A percentile compares a stretch with the other conserved stretches of the same genome.
phyloP scores from a whole-genome alignment of 441 rosid species.

The Populus tomentosa region DNA sequence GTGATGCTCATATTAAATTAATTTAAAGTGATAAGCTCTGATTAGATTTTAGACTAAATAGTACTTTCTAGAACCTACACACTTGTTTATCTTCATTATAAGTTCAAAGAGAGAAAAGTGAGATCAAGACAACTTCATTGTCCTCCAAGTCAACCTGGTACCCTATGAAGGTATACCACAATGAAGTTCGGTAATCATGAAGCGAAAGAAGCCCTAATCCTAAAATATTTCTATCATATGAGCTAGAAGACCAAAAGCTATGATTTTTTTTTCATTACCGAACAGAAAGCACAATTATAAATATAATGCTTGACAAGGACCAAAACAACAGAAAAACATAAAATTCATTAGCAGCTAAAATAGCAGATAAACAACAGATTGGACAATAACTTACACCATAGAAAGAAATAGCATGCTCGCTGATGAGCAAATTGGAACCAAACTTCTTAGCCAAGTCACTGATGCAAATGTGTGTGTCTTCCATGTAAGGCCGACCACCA shows the following conservation, averaged over 20 bases:
- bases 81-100: not conserved
- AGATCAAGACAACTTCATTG: no score
- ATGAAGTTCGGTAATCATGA: not conserved
- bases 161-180: not conserved
- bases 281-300: not conserved
- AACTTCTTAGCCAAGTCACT: constrained; percentile 47
- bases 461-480: constrained; percentile 63
- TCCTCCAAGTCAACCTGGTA: no score
- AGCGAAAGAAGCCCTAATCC: not conserved
- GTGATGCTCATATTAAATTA: no score
- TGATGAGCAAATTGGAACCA: constrained; percentile 28
- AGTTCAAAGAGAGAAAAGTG: not conserved
- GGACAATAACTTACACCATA: constrained; percentile 49
- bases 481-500: constrained; percentile 50
- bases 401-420: constrained; percentile 45
- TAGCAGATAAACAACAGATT: not conserved
- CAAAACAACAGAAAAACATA: not conserved
- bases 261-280: not conserved
- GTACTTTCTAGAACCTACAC: not conserved
- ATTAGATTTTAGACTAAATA: not conserved
- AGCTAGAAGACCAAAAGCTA: not conserved
- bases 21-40: no score
- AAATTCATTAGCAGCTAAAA: no score
- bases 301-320: not conserved
- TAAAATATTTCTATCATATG: not conserved